Conservation (phyloP, 2,329 filamentous ascomycete species). For the Dactylellina parvicollis region DNA sequence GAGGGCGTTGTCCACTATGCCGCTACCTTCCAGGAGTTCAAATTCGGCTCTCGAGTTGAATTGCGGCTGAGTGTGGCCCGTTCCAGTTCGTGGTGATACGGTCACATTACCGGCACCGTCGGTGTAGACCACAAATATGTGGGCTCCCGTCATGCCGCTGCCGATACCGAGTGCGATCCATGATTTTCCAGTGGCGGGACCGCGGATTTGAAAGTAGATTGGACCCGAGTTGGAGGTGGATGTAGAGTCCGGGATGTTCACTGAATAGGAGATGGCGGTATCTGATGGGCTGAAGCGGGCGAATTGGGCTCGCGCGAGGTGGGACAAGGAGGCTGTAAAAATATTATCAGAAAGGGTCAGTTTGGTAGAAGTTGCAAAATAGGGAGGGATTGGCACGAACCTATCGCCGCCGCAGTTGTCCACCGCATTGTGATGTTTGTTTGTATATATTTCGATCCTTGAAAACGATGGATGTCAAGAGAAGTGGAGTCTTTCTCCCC, state of each 20-base stretch:
- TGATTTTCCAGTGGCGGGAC: constrained; percentile 24
- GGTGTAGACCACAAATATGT: constrained; percentile 64
- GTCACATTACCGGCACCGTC: constrained; percentile 60
- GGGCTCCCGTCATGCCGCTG: constrained; percentile 61
- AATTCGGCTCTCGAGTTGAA: constrained; percentile 14
- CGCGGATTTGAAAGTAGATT: constrained; percentile 40
- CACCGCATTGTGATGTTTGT: constrained; percentile 23
- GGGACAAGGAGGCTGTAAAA: constrained; percentile 29
- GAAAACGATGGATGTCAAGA: too few species aligned
- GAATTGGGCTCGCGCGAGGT: constrained; percentile 38
- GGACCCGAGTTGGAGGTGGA: constrained; percentile 36
- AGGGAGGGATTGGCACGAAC: constrained; percentile 9
- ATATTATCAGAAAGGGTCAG: not conserved
- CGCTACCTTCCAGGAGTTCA: constrained; percentile 54
- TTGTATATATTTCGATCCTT: constrained; percentile 2
- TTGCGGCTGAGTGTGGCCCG: constrained; percentile 29
- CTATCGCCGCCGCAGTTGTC: constrained; percentile 9
- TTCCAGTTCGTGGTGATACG: constrained; percentile 54
- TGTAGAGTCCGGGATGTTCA: constrained; percentile 34
- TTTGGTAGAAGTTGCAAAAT: not conserved
- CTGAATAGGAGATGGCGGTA: constrained; percentile 14
- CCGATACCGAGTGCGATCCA: constrained; percentile 65
- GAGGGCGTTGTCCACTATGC: constrained; percentile 46
- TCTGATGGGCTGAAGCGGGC: constrained; percentile 28
- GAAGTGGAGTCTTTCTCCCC: too few species aligned